Conservation (phyloP, 352 stramenopile genomes). For the Phytophthora macrochlamydospora region DNA sequence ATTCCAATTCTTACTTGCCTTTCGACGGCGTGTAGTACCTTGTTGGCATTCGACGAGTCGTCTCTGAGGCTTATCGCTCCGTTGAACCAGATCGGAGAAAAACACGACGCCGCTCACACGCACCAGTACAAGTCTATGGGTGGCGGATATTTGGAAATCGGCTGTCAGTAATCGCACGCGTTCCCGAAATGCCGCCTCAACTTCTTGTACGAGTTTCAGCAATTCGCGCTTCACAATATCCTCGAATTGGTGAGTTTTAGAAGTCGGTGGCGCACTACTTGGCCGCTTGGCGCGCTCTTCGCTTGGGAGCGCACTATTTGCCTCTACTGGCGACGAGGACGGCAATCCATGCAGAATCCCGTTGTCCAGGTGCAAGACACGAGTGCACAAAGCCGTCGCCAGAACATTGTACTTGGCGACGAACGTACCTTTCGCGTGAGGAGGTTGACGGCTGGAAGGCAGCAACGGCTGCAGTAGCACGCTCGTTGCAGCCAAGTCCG, state of each 20-base stretch:
- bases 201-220: conserved; percentile 44
- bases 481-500: conserved; percentile 43
- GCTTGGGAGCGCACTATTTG: conserved; percentile 7
- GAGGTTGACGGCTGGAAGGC: conserved; percentile 27
- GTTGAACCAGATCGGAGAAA: conserved; percentile 51
- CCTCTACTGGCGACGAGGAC: conserved; percentile 14
- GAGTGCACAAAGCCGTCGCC: conserved; percentile 42
- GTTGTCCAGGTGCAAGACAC: conserved; percentile 41
- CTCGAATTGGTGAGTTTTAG: conserved; percentile 33
- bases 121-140: conserved; percentile 58
- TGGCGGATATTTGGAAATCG: conserved; percentile 65
- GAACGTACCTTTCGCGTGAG: conserved; percentile 44
- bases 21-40: too few relatives aligned
- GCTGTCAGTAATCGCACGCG: conserved; percentile 51
- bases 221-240: conserved; percentile 61
- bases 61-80: background rate
- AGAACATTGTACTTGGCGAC: conserved; percentile 62
- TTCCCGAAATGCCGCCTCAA: conserved; percentile 49
- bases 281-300: conserved; percentile 10
- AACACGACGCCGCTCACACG: conserved; percentile 62
- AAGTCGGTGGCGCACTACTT: conserved; percentile 21
- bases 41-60: too few relatives aligned
- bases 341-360: conserved; percentile 39
- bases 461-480: conserved; percentile 62
- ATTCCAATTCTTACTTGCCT: conserved; percentile 8